Percentiles rank a stretch among this genome's conserved stretches.
Conservation (phyloP, 805 yeast genomes). For the Pichia paraexigua region DNA sequence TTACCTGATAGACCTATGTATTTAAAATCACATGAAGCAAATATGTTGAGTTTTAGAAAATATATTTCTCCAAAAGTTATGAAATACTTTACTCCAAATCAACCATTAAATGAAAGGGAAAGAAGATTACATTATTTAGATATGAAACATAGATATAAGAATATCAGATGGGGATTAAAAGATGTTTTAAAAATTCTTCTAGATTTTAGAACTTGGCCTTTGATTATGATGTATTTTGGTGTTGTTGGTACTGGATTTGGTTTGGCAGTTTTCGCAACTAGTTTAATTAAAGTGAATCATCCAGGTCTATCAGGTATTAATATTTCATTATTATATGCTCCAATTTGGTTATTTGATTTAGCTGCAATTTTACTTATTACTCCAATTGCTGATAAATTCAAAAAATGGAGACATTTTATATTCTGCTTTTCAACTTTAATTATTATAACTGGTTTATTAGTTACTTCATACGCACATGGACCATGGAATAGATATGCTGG, state of each 20-base stretch:
- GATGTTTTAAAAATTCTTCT: conserved; percentile 48
- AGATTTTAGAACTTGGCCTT: conserved; percentile 71
- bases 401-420: conserved; percentile 48
- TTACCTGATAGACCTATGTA: conserved; percentile 68
- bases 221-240: conserved; percentile 83
- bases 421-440: conserved; percentile 56
- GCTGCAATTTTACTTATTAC: conserved; percentile 68
- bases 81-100: conserved; percentile 19
- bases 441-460: conserved; percentile 67
- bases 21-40: conserved; percentile 12
- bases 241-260: conserved; percentile 91
- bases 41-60: conserved; percentile 14
- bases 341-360: conserved; percentile 83
- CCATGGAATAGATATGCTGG: conserved; percentile 79
- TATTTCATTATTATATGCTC: conserved; percentile 73
- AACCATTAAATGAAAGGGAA: conserved; percentile 50
- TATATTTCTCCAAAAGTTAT: conserved; percentile 15
- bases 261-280: conserved; percentile 75
- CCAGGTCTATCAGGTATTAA: conserved; percentile 56
- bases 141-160: conserved; percentile 43
- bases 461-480: conserved; percentile 66
- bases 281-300: conserved; percentile 59
- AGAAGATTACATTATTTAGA: conserved; percentile 49
- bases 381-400: conserved; percentile 70
- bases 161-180: conserved; percentile 46